Conservation (phyloP, 805 yeast species). For the Ogataea thermomethanolica region DNA sequence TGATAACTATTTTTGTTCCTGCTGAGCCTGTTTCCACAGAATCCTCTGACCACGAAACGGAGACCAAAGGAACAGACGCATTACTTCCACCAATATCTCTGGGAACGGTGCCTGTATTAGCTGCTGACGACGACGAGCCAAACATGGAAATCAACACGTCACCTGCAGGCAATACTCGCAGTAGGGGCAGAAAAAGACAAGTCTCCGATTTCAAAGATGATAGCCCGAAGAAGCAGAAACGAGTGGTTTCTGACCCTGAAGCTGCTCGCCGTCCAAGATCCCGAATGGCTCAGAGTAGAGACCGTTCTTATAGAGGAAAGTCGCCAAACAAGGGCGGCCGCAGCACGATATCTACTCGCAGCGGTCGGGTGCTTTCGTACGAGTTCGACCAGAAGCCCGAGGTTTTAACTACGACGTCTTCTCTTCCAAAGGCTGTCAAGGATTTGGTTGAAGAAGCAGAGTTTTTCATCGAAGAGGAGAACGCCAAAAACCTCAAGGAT, state of each 20-base stretch:
- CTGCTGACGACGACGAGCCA: slow-evolving; percentile 1
- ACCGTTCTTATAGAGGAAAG: slow-evolving; percentile 23
- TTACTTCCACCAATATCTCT: neutral
- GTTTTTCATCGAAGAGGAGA: slow-evolving; percentile 25
- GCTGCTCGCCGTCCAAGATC: slow-evolving; percentile 18
- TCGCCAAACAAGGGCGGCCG: slow-evolving; percentile 21
- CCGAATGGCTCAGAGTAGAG: slow-evolving; percentile 28
- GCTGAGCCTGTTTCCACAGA: slow-evolving; percentile 2
- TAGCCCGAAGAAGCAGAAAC: slow-evolving; percentile 1
- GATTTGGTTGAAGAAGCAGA: slow-evolving; percentile 30
- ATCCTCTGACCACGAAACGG: neutral
- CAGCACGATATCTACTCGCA: slow-evolving; percentile 28
- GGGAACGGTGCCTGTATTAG: slow-evolving; percentile 2
- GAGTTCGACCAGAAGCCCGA: slow-evolving; percentile 23
- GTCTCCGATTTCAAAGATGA: neutral
- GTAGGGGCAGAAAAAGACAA: slow-evolving; percentile 5
- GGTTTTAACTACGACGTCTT: slow-evolving; percentile 5
- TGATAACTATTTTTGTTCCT: neutral
- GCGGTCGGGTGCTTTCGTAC: slow-evolving; percentile 30
- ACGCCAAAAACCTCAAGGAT: slow-evolving; percentile 7
- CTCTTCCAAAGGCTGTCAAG: slow-evolving; percentile 23
- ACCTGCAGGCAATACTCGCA: slow-evolving; percentile 18
- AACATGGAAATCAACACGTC: slow-evolving; percentile 6
- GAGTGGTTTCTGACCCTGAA: slow-evolving; percentile 11
- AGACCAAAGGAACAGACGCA: too few species aligned